Evolutionary conservation across 2,329 filamentous ascomycete genomes (phyloP), one percentile per base, ranked within the genome.

Genomic region (Fusarium sp.): DNA sequence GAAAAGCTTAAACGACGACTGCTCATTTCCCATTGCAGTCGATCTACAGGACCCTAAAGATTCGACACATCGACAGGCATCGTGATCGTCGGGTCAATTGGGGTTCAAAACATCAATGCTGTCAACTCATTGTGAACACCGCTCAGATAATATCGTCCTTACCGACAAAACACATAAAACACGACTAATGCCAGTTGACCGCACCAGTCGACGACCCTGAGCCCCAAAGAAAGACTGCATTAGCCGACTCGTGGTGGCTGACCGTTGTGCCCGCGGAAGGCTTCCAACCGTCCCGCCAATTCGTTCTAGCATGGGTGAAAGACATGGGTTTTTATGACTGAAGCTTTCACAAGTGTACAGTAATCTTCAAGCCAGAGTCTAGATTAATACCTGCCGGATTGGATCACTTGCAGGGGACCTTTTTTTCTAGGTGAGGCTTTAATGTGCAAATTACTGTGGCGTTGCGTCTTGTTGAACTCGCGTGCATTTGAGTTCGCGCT

Each of bases 1-100:
- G 43, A 69, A 62, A 71, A 71, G 69, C 69, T 72, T 71, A 72
- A 61, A 56, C 41, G 25, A 34, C 51, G 27, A 65, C 52, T 64
- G 66, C 60, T 72, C 72, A 75, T 72, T 74, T 74, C 34, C 34
- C 48, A 68, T 67, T 63, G 22, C 49, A 27, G 58, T 66, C 58
- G 57, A 74, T 74, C 72, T 64, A 32, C 38, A 58, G 59, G 55
- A 51, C 51, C 53, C 51, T 63, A 32, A 41, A 48, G 25, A 47
- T 59, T 64, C 34, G 56, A 34, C 32, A 32, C 54, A 67, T 71
- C 69, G 53, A 45, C 53, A 57, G 62, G 40, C 34, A 74, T 72
- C 63, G 54, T 49, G 63, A 69, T 72, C 53, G 55, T 25, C 16
- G 6, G 63, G 32, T 24, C 25, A 34, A 32, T 32, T 32, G 30